Base-by-base conservation (phyloP, 78 protist genomes). In the Dictyostelium capitatum region DNA sequence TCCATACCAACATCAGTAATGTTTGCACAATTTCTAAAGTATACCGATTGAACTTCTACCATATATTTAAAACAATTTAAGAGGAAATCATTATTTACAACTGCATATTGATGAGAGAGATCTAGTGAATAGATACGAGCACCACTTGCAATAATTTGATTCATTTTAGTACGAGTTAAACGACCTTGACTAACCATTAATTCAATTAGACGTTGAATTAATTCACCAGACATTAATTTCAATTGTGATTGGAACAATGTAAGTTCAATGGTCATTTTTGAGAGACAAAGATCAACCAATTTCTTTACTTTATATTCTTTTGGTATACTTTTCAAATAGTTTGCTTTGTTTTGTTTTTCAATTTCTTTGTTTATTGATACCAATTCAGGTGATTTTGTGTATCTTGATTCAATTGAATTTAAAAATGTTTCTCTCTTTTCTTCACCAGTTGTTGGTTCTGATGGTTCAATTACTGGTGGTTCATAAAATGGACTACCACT, bases 61-160 rank as follows among this genome's bases (percentile, higher is more conserved):
- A 83, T 54, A 28, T 25, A 37, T 30, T 50, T 23, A 12, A 83
- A 56, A 28, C 79, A 77, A 14, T 77, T 77, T 28, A 46, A 46
- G 1, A 87, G 32, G 43, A 87, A 87, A 25, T 87, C 79, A 65
- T 87, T 87, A 15, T 59, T 87, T 23, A 87, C 84, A 10, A 87
- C 32, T 0, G 43, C 4, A 37, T 11, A 46, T 64, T 87, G 93
- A 37, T 87, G 47, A 47, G 47, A 50, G 6, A 87, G 37, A 25
- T 87, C 67, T 10, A 87, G 17, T 32, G 79, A 62, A 20, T 50
- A 67, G 20, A 87, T 50, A 9, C 43, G 47, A 5, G 69, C 83
- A 51, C 83, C 75, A 79, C 73, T 54, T 23, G 57, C 50, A 28
- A 77, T n/a, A 8, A 77, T 50, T 64, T 87, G 93, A 64, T 87